These are phyloP conservation scores for Capronia epimyces DNA, from an alignment of 2,329 filamentous ascomycete genomes.

Conservation along the genomic window DNA sequence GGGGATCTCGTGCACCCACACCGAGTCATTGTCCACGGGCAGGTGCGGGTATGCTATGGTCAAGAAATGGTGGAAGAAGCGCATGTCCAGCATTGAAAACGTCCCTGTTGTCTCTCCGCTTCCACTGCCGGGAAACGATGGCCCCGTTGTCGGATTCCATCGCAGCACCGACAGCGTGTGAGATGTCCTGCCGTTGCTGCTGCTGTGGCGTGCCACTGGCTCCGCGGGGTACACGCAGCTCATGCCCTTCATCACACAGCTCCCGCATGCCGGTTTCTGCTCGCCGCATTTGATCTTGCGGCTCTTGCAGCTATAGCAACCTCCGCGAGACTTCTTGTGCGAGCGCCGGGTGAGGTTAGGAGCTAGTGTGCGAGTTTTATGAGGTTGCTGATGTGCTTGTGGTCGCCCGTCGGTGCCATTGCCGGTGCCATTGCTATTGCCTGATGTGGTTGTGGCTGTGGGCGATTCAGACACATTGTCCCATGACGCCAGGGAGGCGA, in stretches of 20 bases:
- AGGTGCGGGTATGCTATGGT: slow-evolving; percentile 55
- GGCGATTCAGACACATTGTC: slow-evolving; percentile 13
- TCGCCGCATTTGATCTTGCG: slow-evolving; percentile 46
- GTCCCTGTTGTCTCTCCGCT: slow-evolving; percentile 1
- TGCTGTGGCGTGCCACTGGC: not conserved
- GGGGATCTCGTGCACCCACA: slow-evolving; percentile 64
- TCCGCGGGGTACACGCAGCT: slow-evolving; percentile 33
- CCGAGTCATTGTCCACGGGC: slow-evolving; percentile 58
- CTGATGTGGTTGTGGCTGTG: not conserved
- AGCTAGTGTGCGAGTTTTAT: slow-evolving; percentile 25
- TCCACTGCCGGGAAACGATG: slow-evolving; percentile 16
- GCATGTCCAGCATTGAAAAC: slow-evolving; percentile 45
- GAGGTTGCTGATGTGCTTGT: not conserved
- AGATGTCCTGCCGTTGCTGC: slow-evolving; percentile 10
- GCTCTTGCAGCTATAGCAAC: slow-evolving; percentile 40
- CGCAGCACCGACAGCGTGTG: slow-evolving; percentile 19
- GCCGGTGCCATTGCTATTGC: not conserved
- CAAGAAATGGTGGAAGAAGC: slow-evolving; percentile 52
- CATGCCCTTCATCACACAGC: slow-evolving; percentile 35
- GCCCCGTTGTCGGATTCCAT: slow-evolving; percentile 25
- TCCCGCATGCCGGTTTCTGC: slow-evolving; percentile 36
- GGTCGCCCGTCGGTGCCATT: not conserved
- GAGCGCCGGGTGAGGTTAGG: slow-evolving; percentile 29
- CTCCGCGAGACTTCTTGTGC: slow-evolving; percentile 40
- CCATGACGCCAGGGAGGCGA: slow-evolving; percentile 15